Evolutionary conservation across 805 yeast genomes (phyloP).

Genomic region (Wickerhamiella lipophila): DNA sequence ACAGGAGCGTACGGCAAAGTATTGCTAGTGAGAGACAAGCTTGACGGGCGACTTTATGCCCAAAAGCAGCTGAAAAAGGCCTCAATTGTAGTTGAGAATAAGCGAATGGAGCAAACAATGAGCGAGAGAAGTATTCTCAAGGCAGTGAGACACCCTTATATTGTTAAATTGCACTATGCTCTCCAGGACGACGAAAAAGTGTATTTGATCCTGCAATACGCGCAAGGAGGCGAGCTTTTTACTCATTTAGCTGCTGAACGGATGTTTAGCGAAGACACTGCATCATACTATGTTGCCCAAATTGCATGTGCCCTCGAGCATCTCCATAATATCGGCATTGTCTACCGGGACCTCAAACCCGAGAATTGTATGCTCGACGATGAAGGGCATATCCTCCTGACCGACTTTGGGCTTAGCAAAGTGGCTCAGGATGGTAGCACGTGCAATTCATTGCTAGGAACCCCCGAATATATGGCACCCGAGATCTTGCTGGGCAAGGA

Average conservation of each 20-base stretch:
- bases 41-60: slow-evolving; percentile 58
- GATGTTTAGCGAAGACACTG: slow-evolving; percentile 45
- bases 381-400: slow-evolving; percentile 66
- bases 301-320: slow-evolving; percentile 66
- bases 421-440: slow-evolving; percentile 32
- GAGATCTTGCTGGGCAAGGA: slow-evolving; percentile 68
- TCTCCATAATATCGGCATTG: slow-evolving; percentile 66
- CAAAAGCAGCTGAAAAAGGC: slow-evolving; percentile 81
- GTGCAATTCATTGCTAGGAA: slow-evolving; percentile 53
- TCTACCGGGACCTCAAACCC: slow-evolving; percentile 79
- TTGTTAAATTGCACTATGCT: slow-evolving; percentile 70
- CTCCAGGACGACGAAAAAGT: slow-evolving; percentile 69
- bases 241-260: slow-evolving; percentile 43
- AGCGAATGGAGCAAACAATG: slow-evolving; percentile 61
- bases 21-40: slow-evolving; percentile 52
- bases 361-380: slow-evolving; percentile 73
- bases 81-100: slow-evolving; percentile 47
- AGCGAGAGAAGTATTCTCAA: slow-evolving; percentile 65
- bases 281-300: slow-evolving; percentile 70
- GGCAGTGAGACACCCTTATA: slow-evolving; percentile 64
- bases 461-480: slow-evolving; percentile 84
- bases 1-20: slow-evolving; percentile 87
- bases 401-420: slow-evolving; percentile 69
- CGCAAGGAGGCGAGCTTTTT: slow-evolving; percentile 81
- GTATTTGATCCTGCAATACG: slow-evolving; percentile 63